These are phyloP conservation scores for Arthrobotrys megalospora DNA, from an alignment of 2,329 filamentous ascomycete species.

Conservation along the genomic window DNA sequence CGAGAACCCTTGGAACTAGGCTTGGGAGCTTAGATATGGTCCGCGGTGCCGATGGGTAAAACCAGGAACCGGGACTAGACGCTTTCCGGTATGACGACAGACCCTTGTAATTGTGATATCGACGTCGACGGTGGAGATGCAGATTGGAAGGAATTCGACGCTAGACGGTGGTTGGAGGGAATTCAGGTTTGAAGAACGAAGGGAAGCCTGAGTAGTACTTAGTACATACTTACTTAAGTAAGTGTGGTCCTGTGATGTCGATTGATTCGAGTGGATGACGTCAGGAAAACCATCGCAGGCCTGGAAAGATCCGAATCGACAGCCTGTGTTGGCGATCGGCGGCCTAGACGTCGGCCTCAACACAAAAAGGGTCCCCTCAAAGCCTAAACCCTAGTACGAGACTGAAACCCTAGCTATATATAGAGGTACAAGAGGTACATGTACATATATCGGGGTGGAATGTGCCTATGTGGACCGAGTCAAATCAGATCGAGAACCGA, in stretches of 20 bases:
- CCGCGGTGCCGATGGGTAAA: constrained; percentile 11
- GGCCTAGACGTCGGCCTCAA: not conserved
- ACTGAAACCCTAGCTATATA: too few relatives aligned
- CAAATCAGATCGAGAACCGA: too few relatives aligned
- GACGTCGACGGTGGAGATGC: constrained; percentile 19
- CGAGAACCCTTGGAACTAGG: constrained; percentile 3
- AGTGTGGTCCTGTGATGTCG: not conserved
- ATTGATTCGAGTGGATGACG: constrained; percentile 2
- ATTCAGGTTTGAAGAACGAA: not conserved
- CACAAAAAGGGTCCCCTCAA: too few relatives aligned
- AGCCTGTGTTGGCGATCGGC: not conserved
- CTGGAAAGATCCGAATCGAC: not conserved
- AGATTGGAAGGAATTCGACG: not conserved
- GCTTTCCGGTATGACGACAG: constrained; percentile 54
- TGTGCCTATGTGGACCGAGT: too few relatives aligned
- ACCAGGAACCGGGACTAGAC: constrained; percentile 30
- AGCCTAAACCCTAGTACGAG: too few relatives aligned
- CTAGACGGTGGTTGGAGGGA: not conserved
- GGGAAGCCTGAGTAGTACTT: too few relatives aligned
- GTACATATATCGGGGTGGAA: too few relatives aligned
- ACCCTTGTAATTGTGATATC: constrained; percentile 28
- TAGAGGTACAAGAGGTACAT: too few relatives aligned
- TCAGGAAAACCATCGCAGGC: not conserved
- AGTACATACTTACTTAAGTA: too few relatives aligned
- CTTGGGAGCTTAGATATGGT: constrained; percentile 22